Percentiles rank a stretch among this genome's conserved stretches.
These are phyloP conservation scores for Colletotrichum paranaense DNA, from an alignment of 2,329 filamentous ascomycete species.

Conservation along the genomic window DNA sequence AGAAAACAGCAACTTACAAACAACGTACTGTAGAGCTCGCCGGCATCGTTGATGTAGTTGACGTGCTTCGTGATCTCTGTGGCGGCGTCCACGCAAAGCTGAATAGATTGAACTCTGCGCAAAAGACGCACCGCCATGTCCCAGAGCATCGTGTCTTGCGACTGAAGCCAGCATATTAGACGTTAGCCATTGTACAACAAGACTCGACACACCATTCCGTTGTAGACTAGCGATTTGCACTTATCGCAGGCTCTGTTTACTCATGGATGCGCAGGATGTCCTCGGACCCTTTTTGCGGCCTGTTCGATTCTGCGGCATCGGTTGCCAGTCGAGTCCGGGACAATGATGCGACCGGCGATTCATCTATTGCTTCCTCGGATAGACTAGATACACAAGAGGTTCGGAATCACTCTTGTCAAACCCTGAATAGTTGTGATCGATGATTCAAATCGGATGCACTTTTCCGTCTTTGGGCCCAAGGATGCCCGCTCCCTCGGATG, in stretches of 20 bases:
- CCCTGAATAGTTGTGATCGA: background rate
- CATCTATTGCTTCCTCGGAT: conserved; percentile 16
- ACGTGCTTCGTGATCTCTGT: too few species aligned
- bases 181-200: background rate
- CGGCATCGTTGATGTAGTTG: too few species aligned
- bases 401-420: background rate
- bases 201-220: background rate
- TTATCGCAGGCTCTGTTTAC: conserved; percentile 40
- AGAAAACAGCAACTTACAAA: too few species aligned
- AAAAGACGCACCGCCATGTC: conserved; percentile 39
- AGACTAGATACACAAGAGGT: background rate
- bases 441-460: background rate
- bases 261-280: conserved; percentile 5
- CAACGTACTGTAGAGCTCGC: too few species aligned
- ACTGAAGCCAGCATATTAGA: background rate
- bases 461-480: conserved; percentile 14
- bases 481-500: background rate
- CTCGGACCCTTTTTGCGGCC: background rate
- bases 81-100: too few species aligned
- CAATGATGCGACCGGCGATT: background rate
- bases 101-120: conserved; percentile 37
- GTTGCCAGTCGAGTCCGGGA: background rate
- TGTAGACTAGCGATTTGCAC: conserved; percentile 39
- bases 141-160: conserved; percentile 37
- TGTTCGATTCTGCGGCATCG: background rate